Base-by-base conservation (phyloP, 345 rosid species). In the Linum usitatissimum region DNA sequence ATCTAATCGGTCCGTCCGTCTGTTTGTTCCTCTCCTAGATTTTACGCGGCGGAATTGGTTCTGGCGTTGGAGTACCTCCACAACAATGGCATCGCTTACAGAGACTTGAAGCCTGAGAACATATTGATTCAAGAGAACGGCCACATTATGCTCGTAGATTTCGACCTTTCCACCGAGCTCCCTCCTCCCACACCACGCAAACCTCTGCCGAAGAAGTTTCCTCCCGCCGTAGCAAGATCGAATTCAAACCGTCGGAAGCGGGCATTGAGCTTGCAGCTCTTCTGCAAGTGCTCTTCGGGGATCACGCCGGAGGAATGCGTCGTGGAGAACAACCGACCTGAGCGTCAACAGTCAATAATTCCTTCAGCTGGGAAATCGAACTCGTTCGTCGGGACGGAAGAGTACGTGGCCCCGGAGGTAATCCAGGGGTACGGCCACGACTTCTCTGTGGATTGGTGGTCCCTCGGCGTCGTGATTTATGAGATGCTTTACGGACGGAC, bases 311-410 rank as follows among this genome's bases (percentile, higher is more conserved):
- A 69, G 0, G 55, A 38, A 64, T 51, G 19, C 53, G 48, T 54
- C 40, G 18, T 2, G 30, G 28, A 23, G 28, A 23, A 23, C 28
- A 23, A 23, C 28, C 28, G 28, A 34, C 38, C 6, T 5, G 6
- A 5, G 34, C 78, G 0, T 23, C 28, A 23, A 23, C 28, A 23
- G 28, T 23, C 28, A 23, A 23, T 23, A 23, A 23, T 23, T 23
- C 28, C 28, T 23, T 30, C 70, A 2, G 83, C 68, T 2, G 83
- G 58, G 59, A 88, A 83, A 60, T 84, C 90, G 0, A 91, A 91
- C 72, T 91, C 97, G 6, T 88, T 91, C 71, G 97, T 91, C 2
- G 97, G 96, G 61, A 91, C 97, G 14, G 97, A 91, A 67, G 97
- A 88, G 65, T 91, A 91, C 77, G 94, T 91, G 18, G 83, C 97